phyloP scores from a whole-genome alignment of 2,329 filamentous ascomycete species.

The Fusarium marasasianum region DNA sequence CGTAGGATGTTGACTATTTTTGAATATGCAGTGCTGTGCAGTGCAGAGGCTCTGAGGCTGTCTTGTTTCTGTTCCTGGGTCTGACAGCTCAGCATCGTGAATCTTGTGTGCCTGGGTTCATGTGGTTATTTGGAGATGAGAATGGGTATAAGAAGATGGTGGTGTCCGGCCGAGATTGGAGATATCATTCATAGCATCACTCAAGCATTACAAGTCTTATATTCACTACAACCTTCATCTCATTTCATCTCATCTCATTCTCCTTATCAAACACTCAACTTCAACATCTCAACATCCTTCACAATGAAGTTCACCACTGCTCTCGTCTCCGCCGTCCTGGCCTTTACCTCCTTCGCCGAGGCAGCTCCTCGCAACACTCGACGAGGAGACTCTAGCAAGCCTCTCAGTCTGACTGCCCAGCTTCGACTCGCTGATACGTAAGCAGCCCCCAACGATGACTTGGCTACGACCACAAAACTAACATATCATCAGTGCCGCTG shows the following conservation, averaged over 20 bases:
- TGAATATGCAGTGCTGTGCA: neutral
- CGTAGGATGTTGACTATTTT: conserved; percentile 22
- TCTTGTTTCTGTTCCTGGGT: conserved; percentile 4
- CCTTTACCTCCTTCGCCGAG: conserved; percentile 48
- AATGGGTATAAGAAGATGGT: conserved; percentile 38
- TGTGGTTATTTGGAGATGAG: neutral
- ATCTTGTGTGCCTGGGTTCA: conserved; percentile 5
- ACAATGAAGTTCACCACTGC: conserved; percentile 45
- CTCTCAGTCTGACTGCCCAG: conserved; percentile 49
- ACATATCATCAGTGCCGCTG: conserved; percentile 48
- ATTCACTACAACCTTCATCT: neutral
- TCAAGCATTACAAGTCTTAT: neutral
- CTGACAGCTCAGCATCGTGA: conserved; percentile 5
- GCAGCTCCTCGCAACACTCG: conserved; percentile 38
- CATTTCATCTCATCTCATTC: neutral
- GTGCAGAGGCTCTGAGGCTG: conserved; percentile 5
- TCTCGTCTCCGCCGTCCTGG: conserved; percentile 51
- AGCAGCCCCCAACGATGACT: conserved; percentile 15
- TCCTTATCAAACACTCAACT: neutral
- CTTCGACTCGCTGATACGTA: conserved; percentile 53
- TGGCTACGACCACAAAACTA: conserved; percentile 9
- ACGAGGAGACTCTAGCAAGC: conserved; percentile 13
- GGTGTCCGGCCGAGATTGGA: conserved; percentile 16
- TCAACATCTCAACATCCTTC: conserved; percentile 42
- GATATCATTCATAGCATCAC: conserved; percentile 35